Base-by-base conservation (phyloP, 108 stramenopile genomes). In the Seminavis robusta region DNA sequence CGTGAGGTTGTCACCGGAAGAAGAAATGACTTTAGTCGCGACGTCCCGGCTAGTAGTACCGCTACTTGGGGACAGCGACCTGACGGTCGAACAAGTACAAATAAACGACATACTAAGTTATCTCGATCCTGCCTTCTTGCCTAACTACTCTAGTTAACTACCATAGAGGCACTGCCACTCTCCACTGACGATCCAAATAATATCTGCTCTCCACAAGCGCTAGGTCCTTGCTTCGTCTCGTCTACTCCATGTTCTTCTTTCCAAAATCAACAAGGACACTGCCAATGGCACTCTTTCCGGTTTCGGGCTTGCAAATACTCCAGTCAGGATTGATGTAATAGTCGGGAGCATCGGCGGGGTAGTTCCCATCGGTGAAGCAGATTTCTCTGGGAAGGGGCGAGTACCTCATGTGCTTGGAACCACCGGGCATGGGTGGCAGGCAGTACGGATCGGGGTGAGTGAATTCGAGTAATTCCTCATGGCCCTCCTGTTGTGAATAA, bases 391-490 rank as follows among this genome's bases (percentile, higher is more conserved):
- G 96, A 30, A 78, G 74, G 9, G 98, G 93, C 13, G 98, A 94
- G 62, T 98, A 97, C 32, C 98, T 83, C 98, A 98, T 98, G 72
- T 95, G 97, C 30, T 90, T 81, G 20, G 90, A 81, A n/a, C 98
- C 98, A 17, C 96, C 96, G 0, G 98, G 98, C 98, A 98, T 97
- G 81, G 76, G 83, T 4, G 95, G 84, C 32, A 74, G 72, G 46
- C 90, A 80, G 71, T 97, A 97, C 8, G 79, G 84, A 73, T 94
- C 95, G n/a, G 94, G 95, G 56, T 95, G 94, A 30, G 81, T 81
- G 69, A 71, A 69, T 17, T 67, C 59, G 57, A 78, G 81, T 25
- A 94, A 71, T 59, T 94, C 83, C 15, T 80, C 80, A 59, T 89
- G 65, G 39, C 68, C 92, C 47, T 85, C 89, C 72, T 84, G 26